Base-by-base conservation (phyloP, 352 stramenopile species). In the Globisporangium megalacanthum region DNA sequence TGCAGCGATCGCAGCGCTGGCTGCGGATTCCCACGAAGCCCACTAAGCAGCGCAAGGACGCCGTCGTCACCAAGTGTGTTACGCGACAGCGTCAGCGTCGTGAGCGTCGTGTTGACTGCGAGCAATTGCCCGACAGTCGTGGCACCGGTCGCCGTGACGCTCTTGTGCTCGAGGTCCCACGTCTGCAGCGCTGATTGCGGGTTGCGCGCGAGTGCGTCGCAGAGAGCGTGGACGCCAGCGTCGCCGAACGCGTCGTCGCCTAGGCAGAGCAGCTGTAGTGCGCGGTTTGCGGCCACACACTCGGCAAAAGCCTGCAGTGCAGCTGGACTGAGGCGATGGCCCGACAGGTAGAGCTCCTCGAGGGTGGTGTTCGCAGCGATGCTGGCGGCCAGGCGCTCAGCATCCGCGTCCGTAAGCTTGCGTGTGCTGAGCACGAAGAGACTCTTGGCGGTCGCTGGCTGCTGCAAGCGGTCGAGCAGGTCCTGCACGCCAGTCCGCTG, bases 161-260 rank as follows among this genome's bases (percentile, higher is more conserved):
- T 75, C 65, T 94, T 94, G 64, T 83, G 70, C 60, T 92, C 81
- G 33, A 94, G 70, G 46, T 91, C 79, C 77, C 79, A 91, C 5
- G 60, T 56, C n/a, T 72, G 49, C n/a, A 94, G 55, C 9, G 51
- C 68, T 29, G 79, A 86, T 20, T 72, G 55, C 6, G 56, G n/a
- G 41, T 94, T 92, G 22, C 69, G 61, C 31, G 66, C 69, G 48
- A 94, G 61, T 6, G 75, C 79, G 13, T 60, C 51, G 39, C 79
- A 79, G 36, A 92, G 54, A 54, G 62, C 37, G 42, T 66, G 57
- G 1, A 92, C 66, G 7, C 65, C 77, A 8, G 58, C 69, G 17
- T 91, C 79, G 1, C 81, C 81, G 1, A 94, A 66, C 22, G 63
- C 49, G 20, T 87, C 77, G 8, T 80, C 68, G 36, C 83, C 83